Evolutionary conservation across 352 stramenopile genomes (phyloP), one percentile per base, ranked within the genome.

Genomic region (Globisporangium iwayamae): DNA sequence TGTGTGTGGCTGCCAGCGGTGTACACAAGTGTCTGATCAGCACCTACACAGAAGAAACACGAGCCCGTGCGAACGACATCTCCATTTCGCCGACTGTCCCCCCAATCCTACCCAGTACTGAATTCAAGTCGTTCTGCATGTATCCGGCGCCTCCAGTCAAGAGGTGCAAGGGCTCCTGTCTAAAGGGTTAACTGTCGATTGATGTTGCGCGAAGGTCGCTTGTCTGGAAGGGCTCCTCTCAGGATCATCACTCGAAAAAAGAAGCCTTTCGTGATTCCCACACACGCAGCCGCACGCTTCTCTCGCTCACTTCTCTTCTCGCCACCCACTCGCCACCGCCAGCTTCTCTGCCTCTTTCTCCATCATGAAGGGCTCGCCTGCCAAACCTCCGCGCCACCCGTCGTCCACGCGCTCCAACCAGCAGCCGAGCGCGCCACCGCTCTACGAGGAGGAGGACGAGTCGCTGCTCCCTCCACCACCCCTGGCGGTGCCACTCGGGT

Each of bases 381-480:
- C 14, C 38, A 61, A 52, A 41, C 55, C 55, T 3, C 55, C 55
- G 38, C 55, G 55, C 55, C 20, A 52, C 43, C 55, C 55, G 39
- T 61, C 55, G 55, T 52, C 55, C 0, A 16, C 38, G 22, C 55
- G 55, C 25, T 9, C 20, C 20, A 63, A 60, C 34, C 51, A 60
- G 51, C 51, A 52, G 25, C 54, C 56, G 41, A 65, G 59, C 22
- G 63, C 60, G 25, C 64, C 68, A 14, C 63, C 60, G 46, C 32
- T 57, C 18, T 57, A 52, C 46, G 46, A 52, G n/a, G 46, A 28
- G 0, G 39, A 48, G 56, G 32, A 45, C 18, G 30, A 45, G 34
- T 67, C 59, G 39, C 53, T 58, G 5, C 41, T 58, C 2, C 41
- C 39, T 11, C 60, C 60, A 4, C 41, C 38, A 11, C 60, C 60